A percentile compares a stretch with the other conserved stretches of the same genome.
Conservation (phyloP, 345 rosid species). For the Melaleuca quinquenervia region DNA sequence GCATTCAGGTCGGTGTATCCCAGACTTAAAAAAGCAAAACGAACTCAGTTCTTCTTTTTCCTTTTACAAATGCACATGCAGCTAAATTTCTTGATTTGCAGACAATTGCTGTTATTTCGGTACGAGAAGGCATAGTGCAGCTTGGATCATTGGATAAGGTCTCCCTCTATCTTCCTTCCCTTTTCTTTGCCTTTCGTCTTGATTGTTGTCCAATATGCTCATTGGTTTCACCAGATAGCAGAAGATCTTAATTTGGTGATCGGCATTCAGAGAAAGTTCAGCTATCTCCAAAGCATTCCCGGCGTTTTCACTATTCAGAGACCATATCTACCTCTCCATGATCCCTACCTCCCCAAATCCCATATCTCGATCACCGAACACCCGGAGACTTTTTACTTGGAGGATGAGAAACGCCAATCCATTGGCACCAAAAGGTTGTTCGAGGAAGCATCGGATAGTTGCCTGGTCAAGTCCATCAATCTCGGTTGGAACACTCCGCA, state of each 20-base stretch:
- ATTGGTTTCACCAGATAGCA: conserved; percentile 16
- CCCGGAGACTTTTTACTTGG: conserved; percentile 14
- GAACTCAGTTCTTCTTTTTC: not conserved
- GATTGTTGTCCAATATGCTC: not conserved
- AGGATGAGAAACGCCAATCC: conserved; percentile 11
- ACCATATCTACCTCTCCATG: conserved; percentile 36
- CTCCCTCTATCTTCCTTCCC: not conserved
- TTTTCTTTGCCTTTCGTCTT: not conserved
- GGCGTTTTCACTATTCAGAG: conserved; percentile 51
- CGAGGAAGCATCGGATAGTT: conserved; percentile 12
- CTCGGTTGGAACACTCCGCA: conserved; percentile 55
- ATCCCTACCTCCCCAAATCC: conserved; percentile 30
- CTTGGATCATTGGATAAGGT: conserved; percentile 69
- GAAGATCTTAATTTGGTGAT: conserved; percentile 65
- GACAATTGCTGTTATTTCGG: conserved; percentile 68
- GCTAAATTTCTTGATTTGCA: conserved; percentile 13
- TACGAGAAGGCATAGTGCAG: conserved; percentile 65
- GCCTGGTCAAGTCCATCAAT: conserved; percentile 33
- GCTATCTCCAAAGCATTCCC: conserved; percentile 62
- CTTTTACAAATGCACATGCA: not conserved
- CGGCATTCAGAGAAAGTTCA: conserved; percentile 52
- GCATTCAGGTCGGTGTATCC: conserved; percentile 44
- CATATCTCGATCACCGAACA: conserved; percentile 7
- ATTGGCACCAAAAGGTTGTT: conserved; percentile 31
- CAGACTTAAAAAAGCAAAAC: not conserved